phyloP scores from a whole-genome alignment of 202 grass and related monocot genomes.

The Tripidium arundinaceum region DNA sequence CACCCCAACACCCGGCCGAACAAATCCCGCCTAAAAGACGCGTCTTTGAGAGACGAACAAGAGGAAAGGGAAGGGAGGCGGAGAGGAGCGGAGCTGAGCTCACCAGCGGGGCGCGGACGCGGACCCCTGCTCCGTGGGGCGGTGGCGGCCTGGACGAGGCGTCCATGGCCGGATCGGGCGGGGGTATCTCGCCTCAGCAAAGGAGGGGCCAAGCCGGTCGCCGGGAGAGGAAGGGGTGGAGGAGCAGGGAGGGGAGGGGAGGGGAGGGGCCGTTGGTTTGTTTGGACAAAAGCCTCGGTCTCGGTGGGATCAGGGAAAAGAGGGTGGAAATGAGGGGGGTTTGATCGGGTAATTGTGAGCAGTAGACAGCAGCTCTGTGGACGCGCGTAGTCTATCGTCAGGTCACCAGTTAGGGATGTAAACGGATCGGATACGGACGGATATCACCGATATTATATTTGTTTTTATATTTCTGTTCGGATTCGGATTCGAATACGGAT shows the following conservation, averaged over 20 bases:
- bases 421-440: too few species aligned
- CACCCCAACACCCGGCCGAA: background rate
- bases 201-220: constrained; percentile 1
- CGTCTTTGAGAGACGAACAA: background rate
- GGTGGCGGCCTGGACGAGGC: background rate
- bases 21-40: background rate
- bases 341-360: background rate
- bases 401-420: too few species aligned
- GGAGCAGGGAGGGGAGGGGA: too few species aligned
- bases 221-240: background rate
- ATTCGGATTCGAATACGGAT: too few species aligned
- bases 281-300: constrained; percentile 20
- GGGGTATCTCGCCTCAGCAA: background rate
- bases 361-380: background rate
- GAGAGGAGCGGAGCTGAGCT: background rate
- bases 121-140: constrained; percentile 29
- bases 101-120: constrained; percentile 47
- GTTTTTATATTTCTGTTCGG: too few species aligned
- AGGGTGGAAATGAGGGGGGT: background rate
- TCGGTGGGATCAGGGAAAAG: background rate
- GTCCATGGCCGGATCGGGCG: constrained; percentile 32
- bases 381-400: background rate
- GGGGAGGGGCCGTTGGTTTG: background rate
- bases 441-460: too few species aligned
- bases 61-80: background rate